phyloP scores from a whole-genome alignment of 305 asterid genomes.

The Fraxinus floribunda region DNA sequence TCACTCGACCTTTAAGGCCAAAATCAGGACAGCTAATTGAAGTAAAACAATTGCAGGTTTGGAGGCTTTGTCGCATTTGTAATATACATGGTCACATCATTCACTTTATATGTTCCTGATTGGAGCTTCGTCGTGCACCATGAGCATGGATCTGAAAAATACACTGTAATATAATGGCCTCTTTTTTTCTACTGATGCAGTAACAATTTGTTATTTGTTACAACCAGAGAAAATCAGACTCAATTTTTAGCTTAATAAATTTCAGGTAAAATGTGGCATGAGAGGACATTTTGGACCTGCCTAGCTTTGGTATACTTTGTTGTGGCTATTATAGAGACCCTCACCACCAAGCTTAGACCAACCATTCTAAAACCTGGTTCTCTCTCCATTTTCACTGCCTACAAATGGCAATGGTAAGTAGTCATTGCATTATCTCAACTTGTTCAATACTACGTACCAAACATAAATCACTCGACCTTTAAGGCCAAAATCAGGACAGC shows the following conservation, averaged over 20 bases:
- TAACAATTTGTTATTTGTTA: neutral
- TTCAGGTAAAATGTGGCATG: slow-evolving; percentile 91
- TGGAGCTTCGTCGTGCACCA: slow-evolving; percentile 55
- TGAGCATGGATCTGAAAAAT: slow-evolving; percentile 32
- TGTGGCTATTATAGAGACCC: slow-evolving; percentile 72
- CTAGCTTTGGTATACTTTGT: slow-evolving; percentile 73
- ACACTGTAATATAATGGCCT: slow-evolving; percentile 35
- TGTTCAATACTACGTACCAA: neutral
- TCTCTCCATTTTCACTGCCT: slow-evolving; percentile 69
- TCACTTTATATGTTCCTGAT: slow-evolving; percentile 74
- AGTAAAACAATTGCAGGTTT: slow-evolving; percentile 39
- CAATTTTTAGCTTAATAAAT: neutral
- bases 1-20: neutral
- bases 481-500: neutral
- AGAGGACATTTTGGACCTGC: slow-evolving; percentile 92
- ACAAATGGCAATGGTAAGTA: slow-evolving; percentile 83
- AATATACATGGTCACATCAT: slow-evolving; percentile 61
- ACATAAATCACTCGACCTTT: neutral
- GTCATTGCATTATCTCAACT: neutral
- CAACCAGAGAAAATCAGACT: neutral
- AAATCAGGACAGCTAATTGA: neutral
- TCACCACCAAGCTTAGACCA: slow-evolving; percentile 69
- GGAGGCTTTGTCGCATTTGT: slow-evolving; percentile 66
- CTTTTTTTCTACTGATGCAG: neutral
- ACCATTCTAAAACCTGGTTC: slow-evolving; percentile 36